Percentiles rank a stretch among this genome's conserved stretches.
Conservation (phyloP, 306 rosid genomes). For the Cucumis hystrix region DNA sequence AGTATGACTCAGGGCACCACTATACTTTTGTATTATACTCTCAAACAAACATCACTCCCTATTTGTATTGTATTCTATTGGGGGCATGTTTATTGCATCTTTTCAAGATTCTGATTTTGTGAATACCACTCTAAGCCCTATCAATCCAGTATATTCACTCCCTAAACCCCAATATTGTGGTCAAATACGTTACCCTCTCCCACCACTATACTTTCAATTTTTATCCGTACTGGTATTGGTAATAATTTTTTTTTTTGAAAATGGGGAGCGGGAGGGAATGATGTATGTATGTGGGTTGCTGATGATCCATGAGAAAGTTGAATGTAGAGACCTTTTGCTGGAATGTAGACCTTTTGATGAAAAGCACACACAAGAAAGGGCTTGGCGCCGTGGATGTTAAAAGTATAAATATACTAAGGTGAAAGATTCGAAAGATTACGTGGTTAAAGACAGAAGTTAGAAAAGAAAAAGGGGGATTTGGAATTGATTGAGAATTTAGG, state of each 20-base stretch:
- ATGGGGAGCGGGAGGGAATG: background rate
- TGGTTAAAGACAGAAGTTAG: background rate
- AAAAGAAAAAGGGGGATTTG: background rate
- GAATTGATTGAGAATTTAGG: background rate
- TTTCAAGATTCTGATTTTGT: background rate
- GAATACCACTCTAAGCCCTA: background rate
- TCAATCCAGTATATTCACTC: background rate
- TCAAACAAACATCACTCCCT: too few species aligned
- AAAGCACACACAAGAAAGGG: background rate
- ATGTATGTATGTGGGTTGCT: too few species aligned
- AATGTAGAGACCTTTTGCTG: background rate
- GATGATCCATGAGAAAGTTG: background rate
- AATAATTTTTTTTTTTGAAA: too few species aligned
- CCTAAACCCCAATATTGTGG: background rate
- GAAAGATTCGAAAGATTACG: background rate
- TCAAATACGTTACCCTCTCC: background rate
- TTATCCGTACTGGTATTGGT: too few species aligned
- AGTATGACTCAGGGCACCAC: background rate
- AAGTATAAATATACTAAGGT: background rate
- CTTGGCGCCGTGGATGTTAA: too few species aligned
- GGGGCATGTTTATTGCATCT: slow-evolving; percentile 3
- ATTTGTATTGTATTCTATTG: background rate
- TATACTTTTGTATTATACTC: background rate
- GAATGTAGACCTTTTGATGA: background rate
- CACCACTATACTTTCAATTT: too few species aligned